These are phyloP conservation scores for Phytomonas francai DNA, from an alignment of 208 protist species.

Conservation along the genomic window DNA sequence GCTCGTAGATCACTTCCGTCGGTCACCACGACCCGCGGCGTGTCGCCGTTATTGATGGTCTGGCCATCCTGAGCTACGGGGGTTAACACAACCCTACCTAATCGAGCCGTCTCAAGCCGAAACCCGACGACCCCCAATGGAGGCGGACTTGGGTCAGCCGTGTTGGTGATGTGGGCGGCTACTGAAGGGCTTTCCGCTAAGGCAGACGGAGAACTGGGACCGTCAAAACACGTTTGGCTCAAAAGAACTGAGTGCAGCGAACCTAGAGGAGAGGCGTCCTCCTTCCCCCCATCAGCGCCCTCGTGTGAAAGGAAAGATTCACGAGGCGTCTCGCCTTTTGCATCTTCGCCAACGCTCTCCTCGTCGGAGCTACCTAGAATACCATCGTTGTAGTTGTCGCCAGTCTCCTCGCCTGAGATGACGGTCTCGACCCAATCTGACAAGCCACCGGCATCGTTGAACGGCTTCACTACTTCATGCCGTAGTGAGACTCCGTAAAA, in stretches of 20 bases:
- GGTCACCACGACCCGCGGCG: constrained; percentile 34
- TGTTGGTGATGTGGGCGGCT: not conserved
- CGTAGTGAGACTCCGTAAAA: constrained; percentile 30
- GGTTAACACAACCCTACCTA: not conserved
- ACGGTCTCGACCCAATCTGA: not conserved
- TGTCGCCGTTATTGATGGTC: not conserved
- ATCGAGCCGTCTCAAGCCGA: not conserved
- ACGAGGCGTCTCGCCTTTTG: not conserved
- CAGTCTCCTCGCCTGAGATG: not conserved
- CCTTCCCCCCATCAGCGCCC: not conserved
- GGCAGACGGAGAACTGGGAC: no score
- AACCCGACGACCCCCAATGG: not conserved
- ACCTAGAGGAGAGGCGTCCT: not conserved
- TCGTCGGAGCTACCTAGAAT: not conserved
- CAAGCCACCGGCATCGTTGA: not conserved
- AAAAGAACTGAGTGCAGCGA: not conserved
- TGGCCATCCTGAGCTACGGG: not conserved
- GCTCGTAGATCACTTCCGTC: constrained; percentile 28
- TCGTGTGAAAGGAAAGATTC: not conserved
- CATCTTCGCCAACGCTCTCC: not conserved
- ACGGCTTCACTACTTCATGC: not conserved
- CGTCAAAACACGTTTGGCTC: not conserved
- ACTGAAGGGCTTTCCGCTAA: not conserved
- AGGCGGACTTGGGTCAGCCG: not conserved
- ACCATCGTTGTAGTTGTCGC: not conserved